Evolutionary conservation across 2,329 filamentous ascomycete genomes (phyloP).

Genomic region (Penicillium sp.): DNA sequence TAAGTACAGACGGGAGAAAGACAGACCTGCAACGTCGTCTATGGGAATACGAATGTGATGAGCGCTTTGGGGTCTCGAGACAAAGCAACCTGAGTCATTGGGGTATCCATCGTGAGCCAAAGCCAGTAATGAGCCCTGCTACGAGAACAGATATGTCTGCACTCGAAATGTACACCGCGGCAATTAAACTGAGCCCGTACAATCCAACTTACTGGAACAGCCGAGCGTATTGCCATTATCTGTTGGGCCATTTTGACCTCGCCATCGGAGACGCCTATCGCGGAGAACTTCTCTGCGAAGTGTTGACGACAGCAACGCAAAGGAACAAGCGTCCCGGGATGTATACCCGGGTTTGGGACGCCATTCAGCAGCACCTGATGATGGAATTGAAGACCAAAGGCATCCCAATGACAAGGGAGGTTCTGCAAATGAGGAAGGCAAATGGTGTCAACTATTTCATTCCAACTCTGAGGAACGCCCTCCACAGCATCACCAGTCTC

Average conservation of each 20-base stretch:
- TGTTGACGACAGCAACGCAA: constrained; percentile 19
- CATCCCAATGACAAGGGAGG: constrained; percentile 5
- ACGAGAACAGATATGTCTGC: constrained; percentile 7
- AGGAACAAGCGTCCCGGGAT: constrained; percentile 22
- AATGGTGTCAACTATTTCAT: constrained; percentile 31
- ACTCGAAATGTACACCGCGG: constrained; percentile 37
- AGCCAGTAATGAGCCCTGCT: constrained; percentile 15
- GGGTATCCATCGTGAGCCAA: constrained; percentile 19
- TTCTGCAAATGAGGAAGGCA: constrained; percentile 18
- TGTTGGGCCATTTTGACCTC: constrained; percentile 32
- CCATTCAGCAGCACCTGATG: constrained; percentile 33
- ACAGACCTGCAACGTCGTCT: constrained; percentile 20
- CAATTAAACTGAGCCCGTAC: constrained; percentile 34
- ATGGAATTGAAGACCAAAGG: constrained; percentile 8
- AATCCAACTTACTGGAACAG: constrained; percentile 39
- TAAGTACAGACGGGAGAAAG: constrained; percentile 9
- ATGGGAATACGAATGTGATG: constrained; percentile 16
- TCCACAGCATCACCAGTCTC: constrained; percentile 30
- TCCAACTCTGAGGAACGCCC: constrained; percentile 24
- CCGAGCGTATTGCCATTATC: constrained; percentile 35
- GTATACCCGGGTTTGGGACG: constrained; percentile 29
- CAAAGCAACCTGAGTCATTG: constrained; percentile 28
- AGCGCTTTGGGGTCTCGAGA: constrained; percentile 18
- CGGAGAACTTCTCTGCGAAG: constrained; percentile 32
- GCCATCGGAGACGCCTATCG: constrained; percentile 39